A percentile compares a stretch with the other conserved stretches of the same genome.
phyloP scores from a whole-genome alignment of 495 filamentous ascomycete species.

The Thozetella sp. region DNA sequence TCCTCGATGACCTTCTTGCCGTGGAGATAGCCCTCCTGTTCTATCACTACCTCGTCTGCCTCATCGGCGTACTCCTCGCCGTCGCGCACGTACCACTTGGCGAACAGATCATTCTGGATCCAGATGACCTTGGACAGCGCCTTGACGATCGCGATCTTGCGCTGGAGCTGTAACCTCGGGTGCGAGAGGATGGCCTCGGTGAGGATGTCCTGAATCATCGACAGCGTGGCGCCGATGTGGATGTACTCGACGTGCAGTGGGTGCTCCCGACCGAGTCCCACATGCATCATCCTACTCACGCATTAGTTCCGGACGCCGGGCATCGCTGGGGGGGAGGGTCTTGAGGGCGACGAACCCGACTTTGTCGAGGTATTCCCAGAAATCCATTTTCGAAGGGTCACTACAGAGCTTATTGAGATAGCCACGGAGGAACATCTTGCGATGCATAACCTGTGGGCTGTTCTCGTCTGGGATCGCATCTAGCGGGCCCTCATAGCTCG shows the following conservation, averaged over 20 bases:
- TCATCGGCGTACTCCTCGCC: constrained; percentile 71
- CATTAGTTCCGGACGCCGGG: neutral
- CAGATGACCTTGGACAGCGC: constrained; percentile 63
- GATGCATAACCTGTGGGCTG: constrained; percentile 70
- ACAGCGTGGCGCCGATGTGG: constrained; percentile 68
- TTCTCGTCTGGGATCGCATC: constrained; percentile 63
- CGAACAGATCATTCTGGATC: constrained; percentile 82
- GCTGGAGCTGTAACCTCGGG: constrained; percentile 59
- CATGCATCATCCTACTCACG: constrained; percentile 63
- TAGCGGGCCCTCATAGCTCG: constrained; percentile 61
- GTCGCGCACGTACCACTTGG: constrained; percentile 72
- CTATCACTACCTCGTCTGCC: constrained; percentile 55
- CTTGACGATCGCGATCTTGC: constrained; percentile 69
- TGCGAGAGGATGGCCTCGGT: constrained; percentile 74
- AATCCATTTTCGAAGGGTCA: constrained; percentile 71
- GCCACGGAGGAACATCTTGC: constrained; percentile 75
- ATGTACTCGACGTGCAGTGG: constrained; percentile 76
- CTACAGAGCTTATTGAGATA: constrained; percentile 71
- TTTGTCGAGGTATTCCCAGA: constrained; percentile 80
- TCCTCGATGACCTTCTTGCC: constrained; percentile 42
- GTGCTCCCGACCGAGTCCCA: constrained; percentile 62
- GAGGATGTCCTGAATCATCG: constrained; percentile 74
- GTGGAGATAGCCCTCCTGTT: constrained; percentile 61
- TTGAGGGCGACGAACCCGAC: constrained; percentile 51
- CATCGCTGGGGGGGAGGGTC: neutral